Evolutionary conservation across 371 early-diverging fungal genomes (phyloP), one percentile per base, ranked within the genome.

Genomic region (Coemansia sp.): DNA sequence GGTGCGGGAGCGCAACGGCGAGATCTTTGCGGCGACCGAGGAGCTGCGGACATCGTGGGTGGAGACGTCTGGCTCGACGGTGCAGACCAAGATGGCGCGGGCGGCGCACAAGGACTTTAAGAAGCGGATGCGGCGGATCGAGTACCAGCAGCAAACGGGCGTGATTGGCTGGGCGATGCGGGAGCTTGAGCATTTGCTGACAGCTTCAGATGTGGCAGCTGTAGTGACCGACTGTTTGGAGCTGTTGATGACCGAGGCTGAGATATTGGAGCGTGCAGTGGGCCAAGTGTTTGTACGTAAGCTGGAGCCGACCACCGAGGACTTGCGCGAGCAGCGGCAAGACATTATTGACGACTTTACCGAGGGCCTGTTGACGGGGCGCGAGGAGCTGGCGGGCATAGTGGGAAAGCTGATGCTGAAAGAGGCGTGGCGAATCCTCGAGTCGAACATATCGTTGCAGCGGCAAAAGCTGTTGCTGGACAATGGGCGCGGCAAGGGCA

Each of bases 241-340:
- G 30, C 84, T 88, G 20, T 67, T 91, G 66, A 87, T 90, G 84
- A 86, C 86, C 48, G 91, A 91, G 67, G 91, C 88, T 5, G 90
- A 90, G 68, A 84, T 87, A 9, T 73, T 87, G 67, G 90, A 90
- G 67, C 64, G 82, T 60, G 87, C 87, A 0, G 83, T 89, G n/a
- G 75, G 78, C 18, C 85, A 85, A 65, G 83, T 83, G 28, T 82
- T 86, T 18, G 79, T 87, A 39, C 67, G 82, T 14, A 86, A 86
- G 59, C 78, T 85, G 18, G 82, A 83, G 71, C 75, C 78, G n/a
- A 73, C 79, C 18, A 79, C 82, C 18, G 74, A 72, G 26, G 80
- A 82, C n/a, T 55, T 80, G 39, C 75, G 74, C 54, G 82, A 85
- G 57, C 84, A 84, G 51, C 71, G 89, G 0, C 83, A 83, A 74